phyloP scores from a whole-genome alignment of 2,329 filamentous ascomycete genomes.

The Xylaria polymorpha region DNA sequence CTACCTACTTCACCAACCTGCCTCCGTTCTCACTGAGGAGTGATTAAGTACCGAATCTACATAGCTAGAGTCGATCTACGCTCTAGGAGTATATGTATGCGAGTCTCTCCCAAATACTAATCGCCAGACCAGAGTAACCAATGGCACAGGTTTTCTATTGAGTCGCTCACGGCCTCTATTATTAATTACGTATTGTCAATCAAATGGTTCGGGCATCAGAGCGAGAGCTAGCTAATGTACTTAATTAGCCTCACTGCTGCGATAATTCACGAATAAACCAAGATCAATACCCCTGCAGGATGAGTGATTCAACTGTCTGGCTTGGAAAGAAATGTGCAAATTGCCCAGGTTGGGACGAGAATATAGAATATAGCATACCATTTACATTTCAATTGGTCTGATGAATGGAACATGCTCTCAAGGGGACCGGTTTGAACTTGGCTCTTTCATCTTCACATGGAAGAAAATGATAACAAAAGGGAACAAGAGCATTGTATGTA shows the following conservation, averaged over 20 bases:
- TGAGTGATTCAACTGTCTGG: not conserved
- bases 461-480: not conserved
- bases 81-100: not conserved
- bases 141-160: not conserved
- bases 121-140: not conserved
- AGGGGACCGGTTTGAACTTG: not conserved
- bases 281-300: not conserved
- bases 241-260: not conserved
- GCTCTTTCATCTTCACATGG: not conserved
- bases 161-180: not conserved
- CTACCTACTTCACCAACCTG: too few species aligned
- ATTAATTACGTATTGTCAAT: not conserved
- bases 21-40: not conserved
- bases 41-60: not conserved
- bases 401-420: not conserved
- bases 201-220: not conserved
- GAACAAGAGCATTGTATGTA: constrained; percentile 6
- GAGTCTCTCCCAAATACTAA: not conserved
- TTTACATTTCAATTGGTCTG: not conserved
- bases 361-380: not conserved
- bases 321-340: not conserved
- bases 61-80: not conserved
- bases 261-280: not conserved
- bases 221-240: not conserved
- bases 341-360: not conserved